phyloP scores from a whole-genome alignment of 2,329 filamentous ascomycete genomes.

The Fusarium vanettenii region DNA sequence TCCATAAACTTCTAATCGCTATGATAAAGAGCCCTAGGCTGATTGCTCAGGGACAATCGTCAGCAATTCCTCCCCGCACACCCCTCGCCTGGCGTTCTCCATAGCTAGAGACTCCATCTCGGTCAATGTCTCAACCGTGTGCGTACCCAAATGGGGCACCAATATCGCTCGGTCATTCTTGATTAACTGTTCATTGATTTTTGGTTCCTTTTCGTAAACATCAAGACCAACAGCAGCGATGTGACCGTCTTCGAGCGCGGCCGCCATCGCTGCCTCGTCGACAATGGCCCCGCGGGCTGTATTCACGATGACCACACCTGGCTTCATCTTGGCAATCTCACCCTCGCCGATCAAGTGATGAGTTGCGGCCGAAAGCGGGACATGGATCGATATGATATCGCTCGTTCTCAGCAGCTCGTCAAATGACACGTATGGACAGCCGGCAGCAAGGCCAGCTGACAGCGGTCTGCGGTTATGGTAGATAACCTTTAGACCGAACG shows the following conservation, averaged over 20 bases:
- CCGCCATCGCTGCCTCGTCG: constrained; percentile 66
- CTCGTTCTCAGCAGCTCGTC: constrained; percentile 64
- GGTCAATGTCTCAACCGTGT: constrained; percentile 62
- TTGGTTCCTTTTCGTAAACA: constrained; percentile 69
- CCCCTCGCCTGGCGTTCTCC: constrained; percentile 41
- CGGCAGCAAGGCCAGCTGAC: constrained; percentile 53
- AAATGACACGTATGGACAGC: constrained; percentile 64
- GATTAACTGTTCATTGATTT: constrained; percentile 69
- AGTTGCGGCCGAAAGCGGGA: constrained; percentile 63
- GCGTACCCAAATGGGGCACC: constrained; percentile 76
- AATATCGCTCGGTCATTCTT: constrained; percentile 70
- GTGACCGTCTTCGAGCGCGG: constrained; percentile 64
- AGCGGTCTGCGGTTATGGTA: constrained; percentile 65
- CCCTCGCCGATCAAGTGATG: constrained; percentile 62
- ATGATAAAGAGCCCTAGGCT: neutral
- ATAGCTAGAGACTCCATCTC: constrained; percentile 46
- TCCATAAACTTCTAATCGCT: neutral
- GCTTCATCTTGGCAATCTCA: constrained; percentile 65
- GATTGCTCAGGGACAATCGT: constrained; percentile 33
- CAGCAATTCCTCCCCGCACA: constrained; percentile 24
- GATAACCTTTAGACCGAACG: constrained; percentile 67
- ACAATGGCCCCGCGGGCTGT: constrained; percentile 68
- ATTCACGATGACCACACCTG: constrained; percentile 67
- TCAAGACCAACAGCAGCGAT: constrained; percentile 66
- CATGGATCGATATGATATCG: constrained; percentile 66